Conservation (phyloP, 176 grass and related monocot species). For the Puccinellia tenuiflora region DNA sequence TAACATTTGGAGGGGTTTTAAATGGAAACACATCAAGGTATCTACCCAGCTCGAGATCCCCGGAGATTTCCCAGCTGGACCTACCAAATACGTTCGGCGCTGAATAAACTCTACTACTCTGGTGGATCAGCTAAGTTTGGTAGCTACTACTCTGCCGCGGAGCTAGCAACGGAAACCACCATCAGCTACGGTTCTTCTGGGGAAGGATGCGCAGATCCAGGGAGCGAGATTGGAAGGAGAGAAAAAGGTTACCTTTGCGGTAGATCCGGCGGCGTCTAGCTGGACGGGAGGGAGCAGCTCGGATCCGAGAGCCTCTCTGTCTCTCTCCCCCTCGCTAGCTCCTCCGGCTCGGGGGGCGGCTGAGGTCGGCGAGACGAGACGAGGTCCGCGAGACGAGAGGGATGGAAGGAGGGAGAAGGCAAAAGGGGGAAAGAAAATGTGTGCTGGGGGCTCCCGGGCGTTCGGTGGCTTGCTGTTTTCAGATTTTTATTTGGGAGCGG, state of each 20-base stretch:
- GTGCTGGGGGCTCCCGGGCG: not conserved
- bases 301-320: conserved; percentile 19
- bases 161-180: not conserved
- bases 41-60: conserved; percentile 11
- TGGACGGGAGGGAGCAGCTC: not conserved
- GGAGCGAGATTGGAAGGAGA: not conserved
- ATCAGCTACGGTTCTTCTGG: too few relatives aligned
- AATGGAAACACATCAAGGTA: conserved; percentile 4
- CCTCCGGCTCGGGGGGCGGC: not conserved
- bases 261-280: conserved; percentile 17
- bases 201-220: conserved; percentile 14
- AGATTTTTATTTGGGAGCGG: conserved; percentile 21
- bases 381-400: not conserved
- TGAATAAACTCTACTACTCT: not conserved
- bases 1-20: not conserved
- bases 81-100: not conserved
- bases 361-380: not conserved
- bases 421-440: not conserved
- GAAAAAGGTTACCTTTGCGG: conserved; percentile 23
- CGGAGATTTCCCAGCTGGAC: not conserved
- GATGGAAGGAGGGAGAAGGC: not conserved
- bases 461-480: conserved; percentile 43
- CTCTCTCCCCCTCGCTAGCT: not conserved
- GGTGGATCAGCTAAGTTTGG: not conserved
- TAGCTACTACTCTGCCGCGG: too few relatives aligned